Evolutionary conservation across 1,284 basidiomycete genomes (phyloP).

Genomic region (Puccinia polysora): DNA sequence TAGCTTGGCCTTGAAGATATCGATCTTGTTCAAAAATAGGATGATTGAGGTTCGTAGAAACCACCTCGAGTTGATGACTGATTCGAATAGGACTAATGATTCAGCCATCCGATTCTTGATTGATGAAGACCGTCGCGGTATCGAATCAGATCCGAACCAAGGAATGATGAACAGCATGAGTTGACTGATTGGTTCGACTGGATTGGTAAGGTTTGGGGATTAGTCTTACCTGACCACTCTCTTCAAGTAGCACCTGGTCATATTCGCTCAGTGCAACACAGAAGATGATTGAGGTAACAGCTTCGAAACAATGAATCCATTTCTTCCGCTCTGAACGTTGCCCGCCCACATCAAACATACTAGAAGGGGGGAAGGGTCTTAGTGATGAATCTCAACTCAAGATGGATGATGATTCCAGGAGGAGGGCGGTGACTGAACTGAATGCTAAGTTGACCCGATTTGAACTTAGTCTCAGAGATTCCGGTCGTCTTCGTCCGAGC

Average conservation of each 20-base stretch:
- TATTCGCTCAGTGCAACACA: conserved; percentile 53
- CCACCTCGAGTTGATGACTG: conserved; percentile 96
- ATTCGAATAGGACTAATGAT: conserved; percentile 86
- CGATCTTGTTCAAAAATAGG: conserved; percentile 90
- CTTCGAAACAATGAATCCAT: conserved; percentile 56
- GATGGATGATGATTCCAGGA: too few relatives aligned
- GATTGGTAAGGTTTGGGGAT: neutral
- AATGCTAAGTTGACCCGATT: conserved; percentile 56
- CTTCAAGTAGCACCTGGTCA: conserved; percentile 50
- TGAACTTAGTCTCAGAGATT: conserved; percentile 73
- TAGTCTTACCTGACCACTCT: conserved; percentile 48
- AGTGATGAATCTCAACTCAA: neutral
- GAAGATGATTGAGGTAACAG: conserved; percentile 62
- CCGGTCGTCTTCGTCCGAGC: conserved; percentile 87
- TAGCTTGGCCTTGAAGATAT: conserved; percentile 88
- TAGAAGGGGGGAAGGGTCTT: conserved; percentile 4
- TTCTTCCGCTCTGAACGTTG: conserved; percentile 84
- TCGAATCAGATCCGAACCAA: conserved; percentile 56
- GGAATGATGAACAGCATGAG: neutral
- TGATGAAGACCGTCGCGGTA: conserved; percentile 57
- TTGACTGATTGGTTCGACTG: neutral
- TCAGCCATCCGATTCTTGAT: conserved; percentile 86
- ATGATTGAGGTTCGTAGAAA: conserved; percentile 90
- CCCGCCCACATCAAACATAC: conserved; percentile 84
- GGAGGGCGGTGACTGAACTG: conserved; percentile 50